Base-by-base conservation (phyloP, 2,329 filamentous ascomycete species). In the Corinectria fuckeliana region DNA sequence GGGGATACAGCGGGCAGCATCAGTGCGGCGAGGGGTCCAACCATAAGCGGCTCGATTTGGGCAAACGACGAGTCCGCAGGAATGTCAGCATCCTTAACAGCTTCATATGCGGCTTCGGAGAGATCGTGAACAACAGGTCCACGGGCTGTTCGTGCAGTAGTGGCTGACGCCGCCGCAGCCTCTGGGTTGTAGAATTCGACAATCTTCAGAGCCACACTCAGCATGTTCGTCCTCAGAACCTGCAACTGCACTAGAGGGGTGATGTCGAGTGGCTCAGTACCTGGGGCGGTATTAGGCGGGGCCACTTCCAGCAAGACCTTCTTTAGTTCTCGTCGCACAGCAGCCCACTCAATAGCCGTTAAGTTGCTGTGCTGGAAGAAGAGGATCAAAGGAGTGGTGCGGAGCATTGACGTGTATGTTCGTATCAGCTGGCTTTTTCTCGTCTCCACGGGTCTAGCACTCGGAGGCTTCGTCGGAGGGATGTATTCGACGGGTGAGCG, bases 391-490 rank as follows among this genome's bases (percentile, higher is more conserved):
- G 93, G 93, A 10, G 91, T 90, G 20, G 92, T 92, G 60, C 91
- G 91, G 58, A 97, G 86, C 61, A 97, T 82, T 45, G 93, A 95
- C 50, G 93, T 92, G 78, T 97, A 97, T 69, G 91, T 88, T 58
- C 93, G 88, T 58, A 88, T 83, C 60, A 98, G 84, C 78, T 99
- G 95, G 14, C 93, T 90, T 80, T 98, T 97, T 75, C 94, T 90
- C 71, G 90, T 90, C 74, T 96, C 91, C 45, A 93, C 86, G 18
- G 89, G 90, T 74, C 94, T 91, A 74, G 96, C 90, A 54, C 91
- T 96, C 4, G 92, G 92, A 3, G 93, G 94, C 76, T 97, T 93
- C 1, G 88, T 90, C 0, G 88, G 86, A 79, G 84, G 89, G 2
- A 81, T 75, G 63, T 82, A 82, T 65, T 83, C 77, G 58, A 78